A percentile compares a stretch with the other conserved stretches of the same genome.
phyloP scores from a whole-genome alignment of 139 green algal genomes.

The Coelastrella sp. region DNA sequence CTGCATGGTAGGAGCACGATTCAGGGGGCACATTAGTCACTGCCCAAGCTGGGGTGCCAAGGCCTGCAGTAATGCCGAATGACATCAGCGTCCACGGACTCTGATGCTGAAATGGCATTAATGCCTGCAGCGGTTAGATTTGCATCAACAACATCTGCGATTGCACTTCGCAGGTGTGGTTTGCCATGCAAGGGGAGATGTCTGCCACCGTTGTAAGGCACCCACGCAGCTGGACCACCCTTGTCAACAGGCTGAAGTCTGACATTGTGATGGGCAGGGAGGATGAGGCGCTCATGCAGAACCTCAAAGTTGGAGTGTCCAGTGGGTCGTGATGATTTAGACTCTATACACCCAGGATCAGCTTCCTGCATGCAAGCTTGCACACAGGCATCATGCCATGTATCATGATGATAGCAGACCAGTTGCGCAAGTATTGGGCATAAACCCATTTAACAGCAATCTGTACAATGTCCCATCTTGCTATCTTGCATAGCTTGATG shows the following conservation, averaged over 20 bases:
- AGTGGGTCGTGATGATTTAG: background rate
- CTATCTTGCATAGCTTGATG: too few relatives aligned
- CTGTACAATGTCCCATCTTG: background rate
- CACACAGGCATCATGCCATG: too few relatives aligned
- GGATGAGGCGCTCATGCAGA: background rate
- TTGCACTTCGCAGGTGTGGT: slow-evolving; percentile 27
- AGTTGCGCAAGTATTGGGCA: background rate
- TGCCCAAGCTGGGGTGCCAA: too few relatives aligned
- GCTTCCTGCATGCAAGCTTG: too few relatives aligned
- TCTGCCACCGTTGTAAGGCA: slow-evolving; percentile 46
- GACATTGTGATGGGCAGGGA: background rate
- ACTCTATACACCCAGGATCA: too few relatives aligned
- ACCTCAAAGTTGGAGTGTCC: slow-evolving; percentile 37
- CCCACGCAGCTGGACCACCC: slow-evolving; percentile 16
- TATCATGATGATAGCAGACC: background rate
- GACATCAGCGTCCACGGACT: too few relatives aligned
- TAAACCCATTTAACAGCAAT: background rate
- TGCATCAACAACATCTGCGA: background rate
- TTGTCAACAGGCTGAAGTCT: slow-evolving; percentile 4
- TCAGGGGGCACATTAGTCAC: too few relatives aligned
- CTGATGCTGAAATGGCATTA: too few relatives aligned
- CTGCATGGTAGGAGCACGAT: too few relatives aligned
- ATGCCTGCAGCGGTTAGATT: background rate
- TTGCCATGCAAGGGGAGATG: slow-evolving; percentile 56
- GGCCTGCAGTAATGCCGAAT: too few relatives aligned